A percentile compares a stretch with the other conserved stretches of the same genome.
Evolutionary conservation across 805 yeast species (phyloP).

Genomic region (Nakazawaea anatomiae): DNA sequence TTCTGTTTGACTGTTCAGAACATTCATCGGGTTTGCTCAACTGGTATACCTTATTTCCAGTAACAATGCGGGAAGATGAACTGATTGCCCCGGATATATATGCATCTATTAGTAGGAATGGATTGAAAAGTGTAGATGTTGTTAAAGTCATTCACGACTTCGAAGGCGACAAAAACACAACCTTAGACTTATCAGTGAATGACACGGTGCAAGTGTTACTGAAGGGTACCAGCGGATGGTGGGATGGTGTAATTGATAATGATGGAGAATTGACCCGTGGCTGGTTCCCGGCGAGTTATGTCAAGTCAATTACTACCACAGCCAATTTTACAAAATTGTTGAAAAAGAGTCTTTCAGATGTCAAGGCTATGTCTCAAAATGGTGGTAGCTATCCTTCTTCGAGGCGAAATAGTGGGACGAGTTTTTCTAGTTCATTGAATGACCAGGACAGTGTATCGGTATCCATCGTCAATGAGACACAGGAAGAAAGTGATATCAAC

Average conservation of each 20-base stretch:
- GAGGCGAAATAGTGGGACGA: conserved; percentile 42
- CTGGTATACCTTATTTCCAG: background rate
- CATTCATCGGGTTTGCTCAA: too few species aligned
- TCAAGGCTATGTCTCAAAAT: background rate
- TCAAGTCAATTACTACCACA: conserved; percentile 25
- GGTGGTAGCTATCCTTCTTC: conserved; percentile 12
- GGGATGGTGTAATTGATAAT: conserved; percentile 65
- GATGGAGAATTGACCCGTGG: conserved; percentile 52
- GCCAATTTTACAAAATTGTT: background rate
- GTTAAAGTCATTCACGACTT: conserved; percentile 55
- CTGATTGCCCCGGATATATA: background rate
- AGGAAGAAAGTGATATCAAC: conserved; percentile 10
- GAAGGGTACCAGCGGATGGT: conserved; percentile 69
- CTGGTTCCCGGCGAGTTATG: conserved; percentile 77
- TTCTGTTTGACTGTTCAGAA: too few species aligned
- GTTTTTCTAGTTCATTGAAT: conserved; percentile 16
- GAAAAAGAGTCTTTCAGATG: background rate
- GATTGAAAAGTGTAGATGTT: conserved; percentile 34
- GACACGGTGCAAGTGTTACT: conserved; percentile 67
- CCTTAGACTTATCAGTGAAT: conserved; percentile 52
- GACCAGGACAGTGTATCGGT: conserved; percentile 7
- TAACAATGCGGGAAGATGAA: conserved; percentile 2
- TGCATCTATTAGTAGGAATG: background rate
- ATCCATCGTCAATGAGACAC: background rate
- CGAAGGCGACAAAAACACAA: conserved; percentile 44